Percentiles rank a stretch among this genome's conserved stretches.
Conservation (phyloP, 306 rosid species). For the Quercus alba region DNA sequence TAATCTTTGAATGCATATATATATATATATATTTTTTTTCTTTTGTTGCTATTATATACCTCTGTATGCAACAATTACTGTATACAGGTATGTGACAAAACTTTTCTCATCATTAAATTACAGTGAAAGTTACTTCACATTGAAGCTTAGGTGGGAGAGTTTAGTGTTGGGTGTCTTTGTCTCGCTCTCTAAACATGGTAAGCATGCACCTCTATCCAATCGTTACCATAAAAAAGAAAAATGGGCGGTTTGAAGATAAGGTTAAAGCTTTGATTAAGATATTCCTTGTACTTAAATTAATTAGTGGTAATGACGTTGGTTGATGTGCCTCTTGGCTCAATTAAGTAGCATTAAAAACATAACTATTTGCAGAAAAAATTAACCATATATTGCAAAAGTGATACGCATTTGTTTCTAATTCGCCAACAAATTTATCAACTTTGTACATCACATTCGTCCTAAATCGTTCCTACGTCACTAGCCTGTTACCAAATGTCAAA, state of each 20-base stretch:
- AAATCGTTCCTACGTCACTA: background rate
- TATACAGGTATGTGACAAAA: too few species aligned
- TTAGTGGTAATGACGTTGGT: background rate
- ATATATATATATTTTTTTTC: too few species aligned
- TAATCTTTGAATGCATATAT: too few species aligned
- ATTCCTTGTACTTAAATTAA: background rate
- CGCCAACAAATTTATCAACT: background rate
- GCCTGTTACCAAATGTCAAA: background rate
- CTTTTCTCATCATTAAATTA: too few species aligned
- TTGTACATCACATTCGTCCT: background rate
- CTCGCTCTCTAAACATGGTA: too few species aligned
- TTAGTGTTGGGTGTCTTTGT: too few species aligned
- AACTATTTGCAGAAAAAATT: background rate
- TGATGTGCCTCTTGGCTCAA: background rate
- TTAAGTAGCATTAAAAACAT: background rate
- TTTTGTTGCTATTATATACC: too few species aligned
- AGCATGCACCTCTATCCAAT: too few species aligned
- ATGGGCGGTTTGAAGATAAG: conserved; percentile 3
- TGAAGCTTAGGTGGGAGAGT: too few species aligned
- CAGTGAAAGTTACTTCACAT: too few species aligned
- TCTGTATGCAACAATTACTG: too few species aligned
- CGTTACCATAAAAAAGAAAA: too few species aligned
- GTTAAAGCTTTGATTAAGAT: background rate
- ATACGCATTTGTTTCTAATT: background rate
- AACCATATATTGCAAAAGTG: background rate